A percentile compares a stretch with the other conserved stretches of the same genome.
These are phyloP conservation scores for Aquanectria penicillioides DNA, from an alignment of 2,329 filamentous ascomycete genomes.

Conservation along the genomic window DNA sequence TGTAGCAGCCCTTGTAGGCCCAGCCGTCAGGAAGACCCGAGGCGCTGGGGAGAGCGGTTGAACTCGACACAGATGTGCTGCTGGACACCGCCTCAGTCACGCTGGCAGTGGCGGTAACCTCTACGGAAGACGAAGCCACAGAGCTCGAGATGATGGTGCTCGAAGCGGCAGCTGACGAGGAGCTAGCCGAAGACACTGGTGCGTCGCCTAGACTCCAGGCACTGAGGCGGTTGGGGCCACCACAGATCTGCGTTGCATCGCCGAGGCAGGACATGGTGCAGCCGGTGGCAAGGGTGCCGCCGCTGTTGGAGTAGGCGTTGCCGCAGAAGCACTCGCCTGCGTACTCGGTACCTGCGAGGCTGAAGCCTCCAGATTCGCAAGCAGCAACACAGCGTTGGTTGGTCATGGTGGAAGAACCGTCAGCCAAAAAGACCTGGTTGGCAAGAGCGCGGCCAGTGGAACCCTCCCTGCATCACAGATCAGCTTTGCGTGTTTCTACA, in stretches of 20 bases:
- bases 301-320: constrained; percentile 35
- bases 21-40: constrained; percentile 33
- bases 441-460: constrained; percentile 6
- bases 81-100: constrained; percentile 18
- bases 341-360: constrained; percentile 62
- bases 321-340: constrained; percentile 65
- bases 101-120: not conserved
- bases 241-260: constrained; percentile 6
- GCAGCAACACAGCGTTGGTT: constrained; percentile 59
- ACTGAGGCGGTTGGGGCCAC: constrained; percentile 17
- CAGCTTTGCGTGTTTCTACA: not conserved
- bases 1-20: constrained; percentile 36
- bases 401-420: constrained; percentile 43
- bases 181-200: not conserved
- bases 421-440: constrained; percentile 4
- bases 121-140: constrained; percentile 8
- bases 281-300: not conserved
- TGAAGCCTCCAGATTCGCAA: constrained; percentile 55
- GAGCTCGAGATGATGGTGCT: constrained; percentile 3
- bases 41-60: constrained; percentile 19
- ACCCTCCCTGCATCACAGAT: constrained; percentile 6
- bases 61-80: constrained; percentile 1
- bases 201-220: constrained; percentile 8
- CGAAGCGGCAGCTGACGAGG: constrained; percentile 22
- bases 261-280: constrained; percentile 20